phyloP scores from a whole-genome alignment of 331 rosid species.

The Pyrus hybrid region DNA sequence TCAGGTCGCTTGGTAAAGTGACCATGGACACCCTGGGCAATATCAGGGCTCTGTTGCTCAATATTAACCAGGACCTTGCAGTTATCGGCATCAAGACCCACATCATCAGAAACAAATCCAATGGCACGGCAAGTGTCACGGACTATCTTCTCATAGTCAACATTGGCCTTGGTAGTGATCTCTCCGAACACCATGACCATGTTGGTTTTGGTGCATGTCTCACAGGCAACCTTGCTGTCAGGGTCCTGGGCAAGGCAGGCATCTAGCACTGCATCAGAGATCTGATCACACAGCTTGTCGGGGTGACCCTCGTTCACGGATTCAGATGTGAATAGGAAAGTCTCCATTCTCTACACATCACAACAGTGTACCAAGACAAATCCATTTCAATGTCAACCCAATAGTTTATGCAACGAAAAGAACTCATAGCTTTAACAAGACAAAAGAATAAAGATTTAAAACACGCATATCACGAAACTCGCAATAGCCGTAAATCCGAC shows the following conservation, averaged over 20 bases:
- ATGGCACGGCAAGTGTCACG: constrained; percentile 82
- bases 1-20: constrained; percentile 94
- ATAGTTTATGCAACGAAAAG: not conserved
- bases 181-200: constrained; percentile 97
- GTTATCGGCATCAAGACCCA: constrained; percentile 92
- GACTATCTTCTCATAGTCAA: constrained; percentile 87
- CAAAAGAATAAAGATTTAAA: not conserved
- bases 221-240: constrained; percentile 97
- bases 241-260: constrained; percentile 93
- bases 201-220: constrained; percentile 93
- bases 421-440: not conserved
- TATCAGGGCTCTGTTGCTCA: constrained; percentile 98
- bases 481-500: not conserved
- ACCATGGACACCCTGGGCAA: constrained; percentile 96
- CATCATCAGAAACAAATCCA: constrained; percentile 86
- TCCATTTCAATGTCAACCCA: not conserved
- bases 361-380: not conserved
- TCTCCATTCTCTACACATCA: constrained; percentile 48
- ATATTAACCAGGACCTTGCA: constrained; percentile 96
- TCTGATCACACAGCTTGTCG: constrained; percentile 95
- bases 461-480: not conserved
- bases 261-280: constrained; percentile 93
- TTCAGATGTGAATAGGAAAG: constrained; percentile 88
- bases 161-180: constrained; percentile 84
- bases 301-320: constrained; percentile 99